phyloP scores from a whole-genome alignment of 306 rosid species.

The Rosa chinensis region DNA sequence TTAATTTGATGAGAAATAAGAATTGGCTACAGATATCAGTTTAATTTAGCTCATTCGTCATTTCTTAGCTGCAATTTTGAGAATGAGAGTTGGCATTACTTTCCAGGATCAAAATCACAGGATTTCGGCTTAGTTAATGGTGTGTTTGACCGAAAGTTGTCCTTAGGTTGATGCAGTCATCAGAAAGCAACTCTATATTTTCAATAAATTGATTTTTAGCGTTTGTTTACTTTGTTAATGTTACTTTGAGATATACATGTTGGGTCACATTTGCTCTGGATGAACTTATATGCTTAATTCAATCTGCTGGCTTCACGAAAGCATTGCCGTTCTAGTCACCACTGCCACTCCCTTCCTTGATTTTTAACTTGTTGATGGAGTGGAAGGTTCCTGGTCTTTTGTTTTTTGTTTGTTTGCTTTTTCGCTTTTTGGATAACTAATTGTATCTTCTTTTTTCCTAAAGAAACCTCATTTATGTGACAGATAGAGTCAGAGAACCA shows the following conservation, averaged over 20 bases:
- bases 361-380: not conserved
- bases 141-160: not conserved
- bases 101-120: not conserved
- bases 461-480: conserved; percentile 9
- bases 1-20: conserved; percentile 7
- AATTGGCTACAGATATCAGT: not conserved
- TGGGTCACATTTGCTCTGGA: not conserved
- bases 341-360: not conserved
- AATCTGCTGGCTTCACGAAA: not conserved
- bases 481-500: conserved; percentile 83
- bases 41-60: not conserved
- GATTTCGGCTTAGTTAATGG: not conserved
- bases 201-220: no score
- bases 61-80: not conserved
- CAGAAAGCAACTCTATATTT: not conserved
- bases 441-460: not conserved
- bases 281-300: not conserved
- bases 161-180: not conserved
- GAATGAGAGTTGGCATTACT: not conserved
- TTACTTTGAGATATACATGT: not conserved
- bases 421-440: not conserved
- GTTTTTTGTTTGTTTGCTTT: not conserved
- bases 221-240: not conserved
- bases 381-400: not conserved
- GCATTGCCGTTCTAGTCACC: not conserved